These are phyloP conservation scores for Fusarium siculi DNA, from an alignment of 2,329 filamentous ascomycete genomes.

Conservation along the genomic window DNA sequence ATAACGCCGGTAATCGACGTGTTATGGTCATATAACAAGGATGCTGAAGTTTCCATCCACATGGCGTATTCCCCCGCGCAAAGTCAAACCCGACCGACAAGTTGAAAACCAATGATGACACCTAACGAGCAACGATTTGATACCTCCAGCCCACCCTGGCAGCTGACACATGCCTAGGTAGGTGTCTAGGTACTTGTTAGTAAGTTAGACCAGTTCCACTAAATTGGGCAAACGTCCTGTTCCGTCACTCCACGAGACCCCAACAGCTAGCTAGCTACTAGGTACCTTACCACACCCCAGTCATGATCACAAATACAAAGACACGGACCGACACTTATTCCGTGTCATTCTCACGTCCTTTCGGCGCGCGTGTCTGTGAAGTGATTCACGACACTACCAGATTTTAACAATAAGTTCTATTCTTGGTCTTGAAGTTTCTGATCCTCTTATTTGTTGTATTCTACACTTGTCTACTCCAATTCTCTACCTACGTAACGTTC, in stretches of 20 bases:
- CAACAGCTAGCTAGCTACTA: neutral
- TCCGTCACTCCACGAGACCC: conserved; percentile 18
- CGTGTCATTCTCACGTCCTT: conserved; percentile 7
- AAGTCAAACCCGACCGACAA: neutral
- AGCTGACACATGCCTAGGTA: conserved; percentile 12
- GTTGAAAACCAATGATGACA: conserved; percentile 17
- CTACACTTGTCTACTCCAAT: neutral
- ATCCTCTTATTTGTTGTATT: neutral
- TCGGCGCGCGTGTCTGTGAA: conserved; percentile 13
- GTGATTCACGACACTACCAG: conserved; percentile 23
- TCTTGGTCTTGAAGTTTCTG: neutral
- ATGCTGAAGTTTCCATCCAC: neutral
- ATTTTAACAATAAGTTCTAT: conserved; percentile 6
- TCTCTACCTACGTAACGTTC: neutral
- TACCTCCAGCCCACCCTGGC: conserved; percentile 17
- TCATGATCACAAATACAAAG: neutral
- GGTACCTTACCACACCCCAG: neutral
- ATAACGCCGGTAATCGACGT: neutral
- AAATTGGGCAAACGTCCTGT: conserved; percentile 15
- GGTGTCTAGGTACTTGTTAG: neutral
- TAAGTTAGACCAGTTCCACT: conserved; percentile 20
- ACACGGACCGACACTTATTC: conserved; percentile 20
- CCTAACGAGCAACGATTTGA: conserved; percentile 9
- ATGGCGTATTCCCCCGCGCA: neutral
- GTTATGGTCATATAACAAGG: neutral